These are phyloP conservation scores for Calonectria hawksworthii DNA, from an alignment of 2,329 filamentous ascomycete genomes.

Conservation along the genomic window DNA sequence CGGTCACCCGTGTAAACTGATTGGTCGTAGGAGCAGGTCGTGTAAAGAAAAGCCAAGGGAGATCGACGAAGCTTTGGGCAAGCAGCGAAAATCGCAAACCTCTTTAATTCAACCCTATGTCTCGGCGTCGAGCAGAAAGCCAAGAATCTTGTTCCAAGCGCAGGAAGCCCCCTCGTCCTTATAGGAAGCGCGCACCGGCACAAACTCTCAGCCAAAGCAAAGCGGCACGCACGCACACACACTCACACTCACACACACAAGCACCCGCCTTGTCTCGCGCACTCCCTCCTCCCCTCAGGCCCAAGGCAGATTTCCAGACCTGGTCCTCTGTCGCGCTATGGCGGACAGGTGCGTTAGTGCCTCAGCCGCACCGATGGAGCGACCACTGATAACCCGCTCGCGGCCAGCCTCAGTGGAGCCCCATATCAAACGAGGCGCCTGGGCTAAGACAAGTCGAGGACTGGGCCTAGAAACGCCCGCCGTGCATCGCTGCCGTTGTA, in stretches of 20 bases:
- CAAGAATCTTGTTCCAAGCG: too few species aligned
- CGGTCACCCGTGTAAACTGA: conserved; percentile 8
- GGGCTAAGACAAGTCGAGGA: conserved; percentile 13
- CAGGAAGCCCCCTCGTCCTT: not conserved
- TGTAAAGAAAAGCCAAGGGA: not conserved
- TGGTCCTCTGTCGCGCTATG: conserved; percentile 15
- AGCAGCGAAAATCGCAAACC: conserved; percentile 4
- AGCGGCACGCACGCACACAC: too few species aligned
- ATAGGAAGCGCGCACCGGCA: not conserved
- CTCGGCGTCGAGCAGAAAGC: not conserved
- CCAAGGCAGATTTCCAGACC: conserved; percentile 44
- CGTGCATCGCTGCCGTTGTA: not conserved
- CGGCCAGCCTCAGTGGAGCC: conserved; percentile 33
- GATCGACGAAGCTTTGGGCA: conserved; percentile 3
- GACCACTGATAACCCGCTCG: conserved; percentile 29
- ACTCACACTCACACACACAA: too few species aligned
- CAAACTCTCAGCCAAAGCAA: not conserved
- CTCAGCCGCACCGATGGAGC: conserved; percentile 41
- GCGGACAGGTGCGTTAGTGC: conserved; percentile 40
- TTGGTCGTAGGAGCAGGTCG: not conserved
- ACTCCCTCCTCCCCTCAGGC: conserved; percentile 21
- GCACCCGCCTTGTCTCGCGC: not conserved
- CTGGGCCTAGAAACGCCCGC: conserved; percentile 2
- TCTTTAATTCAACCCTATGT: not conserved
- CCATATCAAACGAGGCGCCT: conserved; percentile 6